These are phyloP conservation scores for Fusarium incarnatum DNA, from an alignment of 2,329 filamentous ascomycete species.

Conservation along the genomic window DNA sequence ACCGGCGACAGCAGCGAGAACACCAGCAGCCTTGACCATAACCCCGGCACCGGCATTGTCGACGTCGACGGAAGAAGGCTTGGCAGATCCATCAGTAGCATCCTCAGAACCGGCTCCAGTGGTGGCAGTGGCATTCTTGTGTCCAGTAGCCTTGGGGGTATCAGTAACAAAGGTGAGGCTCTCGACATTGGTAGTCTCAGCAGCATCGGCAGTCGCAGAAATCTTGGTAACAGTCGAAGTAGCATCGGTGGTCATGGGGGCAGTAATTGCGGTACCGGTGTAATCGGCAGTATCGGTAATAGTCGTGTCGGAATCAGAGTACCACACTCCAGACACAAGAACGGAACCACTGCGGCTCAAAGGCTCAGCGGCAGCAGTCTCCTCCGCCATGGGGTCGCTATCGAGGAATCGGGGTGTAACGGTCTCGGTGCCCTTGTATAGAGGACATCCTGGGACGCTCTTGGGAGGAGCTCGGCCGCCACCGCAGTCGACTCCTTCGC, in stretches of 20 bases:
- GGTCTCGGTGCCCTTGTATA: conserved; percentile 7
- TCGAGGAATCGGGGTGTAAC: conserved; percentile 3
- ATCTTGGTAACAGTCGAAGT: background rate
- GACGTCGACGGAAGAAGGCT: background rate
- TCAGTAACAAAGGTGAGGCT: background rate
- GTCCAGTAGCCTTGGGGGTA: background rate
- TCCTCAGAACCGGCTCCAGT: background rate
- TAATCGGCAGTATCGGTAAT: background rate
- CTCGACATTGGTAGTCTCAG: background rate
- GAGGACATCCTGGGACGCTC: conserved; percentile 2
- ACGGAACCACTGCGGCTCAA: background rate
- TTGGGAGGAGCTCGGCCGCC: conserved; percentile 6
- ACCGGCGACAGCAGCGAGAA: background rate
- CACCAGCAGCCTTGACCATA: background rate
- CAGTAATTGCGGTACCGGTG: background rate
- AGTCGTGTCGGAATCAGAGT: background rate
- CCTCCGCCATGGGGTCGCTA: background rate
- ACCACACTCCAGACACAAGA: background rate
- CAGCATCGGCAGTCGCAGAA: background rate
- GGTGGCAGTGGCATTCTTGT: background rate
- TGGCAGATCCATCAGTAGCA: background rate
- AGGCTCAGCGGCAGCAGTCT: background rate
- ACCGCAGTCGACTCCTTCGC: conserved; percentile 7
- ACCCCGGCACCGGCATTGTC: background rate
- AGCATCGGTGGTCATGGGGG: background rate